Evolutionary conservation across 2,329 filamentous ascomycete genomes (phyloP).

Genomic region (Botryotinia narcissicola): DNA sequence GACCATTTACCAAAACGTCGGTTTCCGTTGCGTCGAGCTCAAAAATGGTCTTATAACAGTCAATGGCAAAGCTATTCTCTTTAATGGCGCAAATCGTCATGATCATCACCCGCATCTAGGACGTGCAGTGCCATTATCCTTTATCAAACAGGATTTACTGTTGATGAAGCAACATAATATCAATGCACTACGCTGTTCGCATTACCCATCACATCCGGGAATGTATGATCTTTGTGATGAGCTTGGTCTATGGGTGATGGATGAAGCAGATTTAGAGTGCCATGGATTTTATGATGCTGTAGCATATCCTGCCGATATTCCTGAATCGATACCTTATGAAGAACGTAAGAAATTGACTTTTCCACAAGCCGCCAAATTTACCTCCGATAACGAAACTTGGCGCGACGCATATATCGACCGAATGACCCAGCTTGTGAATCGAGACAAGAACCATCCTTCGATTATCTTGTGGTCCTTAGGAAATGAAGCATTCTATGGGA

Average conservation of each 20-base stretch:
- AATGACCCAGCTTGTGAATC: constrained; percentile 59
- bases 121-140: constrained; percentile 51
- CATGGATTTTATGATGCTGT: constrained; percentile 47
- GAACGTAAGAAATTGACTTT: constrained; percentile 58
- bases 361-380: constrained; percentile 54
- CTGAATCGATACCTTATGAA: constrained; percentile 57
- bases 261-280: constrained; percentile 52
- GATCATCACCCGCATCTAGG: constrained; percentile 43
- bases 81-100: constrained; percentile 67
- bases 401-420: constrained; percentile 65
- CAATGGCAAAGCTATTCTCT: constrained; percentile 59
- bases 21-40: constrained; percentile 64
- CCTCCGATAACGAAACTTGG: constrained; percentile 61
- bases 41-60: constrained; percentile 59
- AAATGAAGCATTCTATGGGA: constrained; percentile 71
- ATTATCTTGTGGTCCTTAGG: constrained; percentile 72
- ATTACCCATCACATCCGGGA: constrained; percentile 63
- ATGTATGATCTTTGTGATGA: constrained; percentile 62
- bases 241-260: constrained; percentile 62
- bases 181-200: constrained; percentile 67
- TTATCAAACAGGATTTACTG: constrained; percentile 59
- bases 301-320: constrained; percentile 51
- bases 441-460: constrained; percentile 70
- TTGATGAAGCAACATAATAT: constrained; percentile 71
- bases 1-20: constrained; percentile 50